These are phyloP conservation scores for Radiomyces spectabilis DNA, from an alignment of 192 early-diverging fungal species.

Conservation along the genomic window DNA sequence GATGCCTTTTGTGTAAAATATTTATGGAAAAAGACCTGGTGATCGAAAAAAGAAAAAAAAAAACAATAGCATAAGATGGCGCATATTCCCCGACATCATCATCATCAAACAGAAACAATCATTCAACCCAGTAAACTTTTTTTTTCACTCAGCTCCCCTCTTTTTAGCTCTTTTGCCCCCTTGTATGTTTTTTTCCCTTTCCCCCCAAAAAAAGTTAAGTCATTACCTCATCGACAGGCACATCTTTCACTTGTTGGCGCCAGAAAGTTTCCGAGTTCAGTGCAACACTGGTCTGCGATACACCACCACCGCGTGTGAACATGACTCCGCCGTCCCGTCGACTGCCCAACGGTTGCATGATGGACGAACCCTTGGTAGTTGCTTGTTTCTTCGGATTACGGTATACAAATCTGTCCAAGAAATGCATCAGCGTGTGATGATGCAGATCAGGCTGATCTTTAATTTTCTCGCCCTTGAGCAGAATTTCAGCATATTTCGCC, in stretches of 20 bases:
- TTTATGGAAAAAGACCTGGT: conserved; percentile 64
- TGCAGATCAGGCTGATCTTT: conserved; percentile 69
- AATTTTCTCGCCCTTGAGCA: conserved; percentile 66
- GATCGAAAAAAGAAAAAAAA: conserved; percentile 2
- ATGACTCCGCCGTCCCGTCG: conserved; percentile 48
- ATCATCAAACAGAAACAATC: not conserved
- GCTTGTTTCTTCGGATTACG: conserved; percentile 81
- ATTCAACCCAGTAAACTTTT: not conserved
- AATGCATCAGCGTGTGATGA: conserved; percentile 85
- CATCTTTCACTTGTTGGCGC: conserved; percentile 45
- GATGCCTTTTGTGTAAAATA: conserved; percentile 61
- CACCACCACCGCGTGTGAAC: conserved; percentile 53
- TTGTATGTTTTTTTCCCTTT: not conserved
- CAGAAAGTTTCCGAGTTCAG: conserved; percentile 62
- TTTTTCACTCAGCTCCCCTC: no score
- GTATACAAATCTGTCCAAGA: conserved; percentile 93
- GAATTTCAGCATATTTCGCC: conserved; percentile 65
- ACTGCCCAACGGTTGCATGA: conserved; percentile 56
- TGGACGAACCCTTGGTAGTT: conserved; percentile 51
- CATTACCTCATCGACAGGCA: conserved; percentile 67
- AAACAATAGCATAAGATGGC: conserved; percentile 2
- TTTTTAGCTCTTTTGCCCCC: not conserved
- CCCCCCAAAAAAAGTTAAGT: not conserved
- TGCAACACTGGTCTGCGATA: conserved; percentile 28
- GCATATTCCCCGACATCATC: no score